These are phyloP conservation scores for Stemphylium beticola DNA, from an alignment of 2,329 filamentous ascomycete species.

Conservation along the genomic window DNA sequence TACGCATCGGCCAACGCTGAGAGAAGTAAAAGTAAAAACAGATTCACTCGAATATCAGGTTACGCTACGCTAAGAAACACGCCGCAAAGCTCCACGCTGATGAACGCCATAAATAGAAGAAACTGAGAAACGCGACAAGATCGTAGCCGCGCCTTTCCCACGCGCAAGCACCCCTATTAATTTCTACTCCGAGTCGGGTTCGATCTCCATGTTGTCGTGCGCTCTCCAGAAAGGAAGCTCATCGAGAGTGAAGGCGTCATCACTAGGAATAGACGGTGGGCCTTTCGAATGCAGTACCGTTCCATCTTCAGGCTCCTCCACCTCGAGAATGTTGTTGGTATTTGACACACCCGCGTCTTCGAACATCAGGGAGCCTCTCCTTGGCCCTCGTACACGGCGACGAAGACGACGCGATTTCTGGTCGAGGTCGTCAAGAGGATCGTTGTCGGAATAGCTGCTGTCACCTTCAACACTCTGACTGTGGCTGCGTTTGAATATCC, in stretches of 20 bases:
- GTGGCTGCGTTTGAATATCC: constrained; percentile 54
- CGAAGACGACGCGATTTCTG: constrained; percentile 51
- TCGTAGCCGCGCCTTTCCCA: neutral
- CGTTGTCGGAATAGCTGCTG: constrained; percentile 51
- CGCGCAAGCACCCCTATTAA: neutral
- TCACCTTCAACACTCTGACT: constrained; percentile 55
- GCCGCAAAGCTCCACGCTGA: constrained; percentile 7
- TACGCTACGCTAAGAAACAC: constrained; percentile 5
- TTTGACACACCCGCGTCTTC: constrained; percentile 49
- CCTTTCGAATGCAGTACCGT: constrained; percentile 38
- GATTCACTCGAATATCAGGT: constrained; percentile 2
- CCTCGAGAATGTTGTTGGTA: constrained; percentile 45
- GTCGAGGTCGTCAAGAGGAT: constrained; percentile 50
- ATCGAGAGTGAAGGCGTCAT: constrained; percentile 47
- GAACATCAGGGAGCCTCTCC: constrained; percentile 46
- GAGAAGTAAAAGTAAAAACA: constrained; percentile 8
- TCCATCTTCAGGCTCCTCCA: constrained; percentile 46
- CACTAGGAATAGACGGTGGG: constrained; percentile 47
- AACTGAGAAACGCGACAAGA: neutral
- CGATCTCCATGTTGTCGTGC: constrained; percentile 35
- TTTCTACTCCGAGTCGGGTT: constrained; percentile 31
- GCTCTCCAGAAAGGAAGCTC: constrained; percentile 48
- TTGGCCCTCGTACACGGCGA: constrained; percentile 48
- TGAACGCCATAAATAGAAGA: neutral
- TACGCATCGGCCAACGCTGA: neutral